Conservation (phyloP, 768 basidiomycete genomes). For the Russula earlei region DNA sequence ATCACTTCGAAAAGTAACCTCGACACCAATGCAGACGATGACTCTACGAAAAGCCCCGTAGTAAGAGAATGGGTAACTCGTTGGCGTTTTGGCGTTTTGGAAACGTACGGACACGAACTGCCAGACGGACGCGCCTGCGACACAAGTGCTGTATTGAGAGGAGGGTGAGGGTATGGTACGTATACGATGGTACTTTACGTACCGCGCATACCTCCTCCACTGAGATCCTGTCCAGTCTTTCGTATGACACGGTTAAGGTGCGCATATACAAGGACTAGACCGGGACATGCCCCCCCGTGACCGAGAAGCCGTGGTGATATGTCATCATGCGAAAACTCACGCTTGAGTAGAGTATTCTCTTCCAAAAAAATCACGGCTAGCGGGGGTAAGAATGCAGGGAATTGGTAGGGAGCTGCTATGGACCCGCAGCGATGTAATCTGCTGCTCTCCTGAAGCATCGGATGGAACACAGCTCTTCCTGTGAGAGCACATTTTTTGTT, state of each 20-base stretch:
- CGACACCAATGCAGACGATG: constrained; percentile 80
- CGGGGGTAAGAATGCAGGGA: neutral
- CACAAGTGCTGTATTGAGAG: constrained; percentile 52
- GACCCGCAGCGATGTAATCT: constrained; percentile 62
- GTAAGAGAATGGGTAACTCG: neutral
- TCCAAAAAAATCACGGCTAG: constrained; percentile 81
- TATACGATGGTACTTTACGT: constrained; percentile 13
- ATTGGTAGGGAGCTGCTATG: constrained; percentile 16
- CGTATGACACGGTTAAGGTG: constrained; percentile 41
- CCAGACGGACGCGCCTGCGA: constrained; percentile 84
- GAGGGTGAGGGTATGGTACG: constrained; percentile 1
- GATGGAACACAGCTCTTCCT: constrained; percentile 43
- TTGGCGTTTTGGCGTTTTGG: neutral
- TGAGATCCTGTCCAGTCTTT: constrained; percentile 52
- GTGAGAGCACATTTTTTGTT: constrained; percentile 37
- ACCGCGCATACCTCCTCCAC: constrained; percentile 67
- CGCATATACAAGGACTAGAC: constrained; percentile 59
- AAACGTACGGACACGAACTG: constrained; percentile 70
- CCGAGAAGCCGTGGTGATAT: constrained; percentile 78
- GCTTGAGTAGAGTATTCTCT: constrained; percentile 57
- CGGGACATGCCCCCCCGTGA: constrained; percentile 81
- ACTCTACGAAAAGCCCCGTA: constrained; percentile 35
- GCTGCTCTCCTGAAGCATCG: constrained; percentile 51
- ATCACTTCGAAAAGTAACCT: constrained; percentile 86
- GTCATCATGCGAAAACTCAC: constrained; percentile 49